Conservation (phyloP, 371 early-diverging fungal genomes). For the Circinella umbellata region DNA sequence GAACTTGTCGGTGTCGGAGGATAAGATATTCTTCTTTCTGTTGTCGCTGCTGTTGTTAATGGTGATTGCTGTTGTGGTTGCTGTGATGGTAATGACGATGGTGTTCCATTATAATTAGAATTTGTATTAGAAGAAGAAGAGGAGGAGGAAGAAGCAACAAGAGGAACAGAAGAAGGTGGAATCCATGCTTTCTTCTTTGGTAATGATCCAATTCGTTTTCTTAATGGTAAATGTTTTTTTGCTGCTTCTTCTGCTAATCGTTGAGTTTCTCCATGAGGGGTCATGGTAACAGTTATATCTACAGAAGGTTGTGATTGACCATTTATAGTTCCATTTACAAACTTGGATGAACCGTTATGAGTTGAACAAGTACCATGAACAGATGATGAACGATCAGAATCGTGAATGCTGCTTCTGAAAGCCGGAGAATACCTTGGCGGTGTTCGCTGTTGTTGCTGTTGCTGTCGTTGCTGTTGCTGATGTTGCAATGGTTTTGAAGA, state of each 20-base stretch:
- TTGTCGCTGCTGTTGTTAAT: not conserved
- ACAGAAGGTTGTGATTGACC: not conserved
- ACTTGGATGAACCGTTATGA: not conserved
- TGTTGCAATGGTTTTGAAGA: not conserved
- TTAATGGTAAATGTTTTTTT: slow-evolving; percentile 29
- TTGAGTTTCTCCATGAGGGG: not conserved
- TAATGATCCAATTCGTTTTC: slow-evolving; percentile 31
- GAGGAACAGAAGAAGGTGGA: not conserved
- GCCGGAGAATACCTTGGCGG: slow-evolving; percentile 13
- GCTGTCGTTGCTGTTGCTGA: slow-evolving; percentile 2
- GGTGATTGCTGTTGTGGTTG: not conserved
- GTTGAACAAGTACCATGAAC: not conserved
- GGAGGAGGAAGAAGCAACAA: not conserved
- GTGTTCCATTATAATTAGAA: not conserved
- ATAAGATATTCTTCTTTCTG: slow-evolving; percentile 18
- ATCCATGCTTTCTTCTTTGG: slow-evolving; percentile 13
- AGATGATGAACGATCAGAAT: slow-evolving; percentile 6
- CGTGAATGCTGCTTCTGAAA: slow-evolving; percentile 9
- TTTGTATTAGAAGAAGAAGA: not conserved
- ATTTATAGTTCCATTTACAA: not conserved
- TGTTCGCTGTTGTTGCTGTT: not conserved
- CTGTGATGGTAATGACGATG: slow-evolving; percentile 10
- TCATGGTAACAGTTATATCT: too few species aligned
- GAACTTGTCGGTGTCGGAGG: slow-evolving; percentile 21
- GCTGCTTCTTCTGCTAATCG: slow-evolving; percentile 12